Evolutionary conservation across 2,329 filamentous ascomycete species (phyloP).

Genomic region (Diaporthe sp.): DNA sequence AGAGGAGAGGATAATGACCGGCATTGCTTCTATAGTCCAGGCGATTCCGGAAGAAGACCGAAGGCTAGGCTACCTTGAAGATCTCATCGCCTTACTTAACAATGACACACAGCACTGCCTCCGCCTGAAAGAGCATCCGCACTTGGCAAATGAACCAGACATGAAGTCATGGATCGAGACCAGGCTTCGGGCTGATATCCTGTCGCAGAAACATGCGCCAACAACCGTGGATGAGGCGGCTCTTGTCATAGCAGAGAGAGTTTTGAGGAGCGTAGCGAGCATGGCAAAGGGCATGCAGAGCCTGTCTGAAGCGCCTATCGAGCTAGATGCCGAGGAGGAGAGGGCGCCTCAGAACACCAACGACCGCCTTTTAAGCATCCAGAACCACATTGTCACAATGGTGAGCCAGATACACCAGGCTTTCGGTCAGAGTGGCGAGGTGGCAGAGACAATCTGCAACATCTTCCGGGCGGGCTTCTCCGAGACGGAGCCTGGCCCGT

Average conservation of each 20-base stretch:
- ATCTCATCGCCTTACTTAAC: constrained; percentile 72
- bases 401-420: constrained; percentile 61
- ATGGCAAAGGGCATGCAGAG: constrained; percentile 81
- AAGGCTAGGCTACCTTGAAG: constrained; percentile 66
- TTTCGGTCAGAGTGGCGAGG: constrained; percentile 73
- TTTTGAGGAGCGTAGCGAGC: constrained; percentile 76
- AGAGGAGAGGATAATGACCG: constrained; percentile 80
- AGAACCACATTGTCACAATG: constrained; percentile 61
- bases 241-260: constrained; percentile 63
- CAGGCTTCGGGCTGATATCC: constrained; percentile 33
- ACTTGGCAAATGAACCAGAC: constrained; percentile 43
- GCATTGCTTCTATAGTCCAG: constrained; percentile 81
- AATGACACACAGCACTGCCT: constrained; percentile 67
- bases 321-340: constrained; percentile 67
- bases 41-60: constrained; percentile 71
- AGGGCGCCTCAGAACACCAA: constrained; percentile 39
- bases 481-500: constrained; percentile 80
- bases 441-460: constrained; percentile 78
- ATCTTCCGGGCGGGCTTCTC: constrained; percentile 81
- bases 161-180: constrained; percentile 39
- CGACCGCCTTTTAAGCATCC: constrained; percentile 50
- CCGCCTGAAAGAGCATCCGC: constrained; percentile 49
- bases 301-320: constrained; percentile 74
- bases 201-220: constrained; percentile 32
- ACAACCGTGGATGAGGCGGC: constrained; percentile 56